Conservation (phyloP, 1,284 basidiomycete genomes). For the Apiotrichum sp. region DNA sequence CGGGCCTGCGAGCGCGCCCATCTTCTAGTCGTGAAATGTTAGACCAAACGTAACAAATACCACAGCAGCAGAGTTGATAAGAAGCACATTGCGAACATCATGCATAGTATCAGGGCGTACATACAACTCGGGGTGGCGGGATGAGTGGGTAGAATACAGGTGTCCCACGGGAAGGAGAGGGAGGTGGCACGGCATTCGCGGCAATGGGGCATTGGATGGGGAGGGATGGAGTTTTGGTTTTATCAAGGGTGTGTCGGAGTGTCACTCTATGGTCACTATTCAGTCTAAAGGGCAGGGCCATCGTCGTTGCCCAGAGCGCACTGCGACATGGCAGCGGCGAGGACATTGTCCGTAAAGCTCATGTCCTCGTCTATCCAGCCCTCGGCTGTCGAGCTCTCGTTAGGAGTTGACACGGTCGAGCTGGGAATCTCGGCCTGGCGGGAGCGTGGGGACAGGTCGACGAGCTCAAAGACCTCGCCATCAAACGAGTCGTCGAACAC, state of each 20-base stretch:
- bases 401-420: background rate
- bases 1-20: constrained; percentile 12
- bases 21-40: constrained; percentile 5
- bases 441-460: background rate
- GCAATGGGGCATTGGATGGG: background rate
- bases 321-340: constrained; percentile 1
- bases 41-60: background rate
- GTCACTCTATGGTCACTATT: too few relatives aligned
- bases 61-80: background rate
- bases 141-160: background rate
- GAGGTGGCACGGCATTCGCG: too few relatives aligned
- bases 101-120: background rate
- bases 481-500: background rate
- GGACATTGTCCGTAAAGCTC: constrained; percentile 3
- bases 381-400: background rate
- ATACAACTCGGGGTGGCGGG: background rate
- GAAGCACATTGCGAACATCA: background rate
- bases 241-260: too few relatives aligned
- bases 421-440: background rate
- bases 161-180: too few relatives aligned
- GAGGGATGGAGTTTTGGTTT: background rate
- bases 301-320: background rate
- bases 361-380: constrained; percentile 5
- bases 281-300: too few relatives aligned
- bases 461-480: background rate